Conservation (phyloP, 2,329 filamentous ascomycete genomes). For the Aotearoamyces nothofagi region DNA sequence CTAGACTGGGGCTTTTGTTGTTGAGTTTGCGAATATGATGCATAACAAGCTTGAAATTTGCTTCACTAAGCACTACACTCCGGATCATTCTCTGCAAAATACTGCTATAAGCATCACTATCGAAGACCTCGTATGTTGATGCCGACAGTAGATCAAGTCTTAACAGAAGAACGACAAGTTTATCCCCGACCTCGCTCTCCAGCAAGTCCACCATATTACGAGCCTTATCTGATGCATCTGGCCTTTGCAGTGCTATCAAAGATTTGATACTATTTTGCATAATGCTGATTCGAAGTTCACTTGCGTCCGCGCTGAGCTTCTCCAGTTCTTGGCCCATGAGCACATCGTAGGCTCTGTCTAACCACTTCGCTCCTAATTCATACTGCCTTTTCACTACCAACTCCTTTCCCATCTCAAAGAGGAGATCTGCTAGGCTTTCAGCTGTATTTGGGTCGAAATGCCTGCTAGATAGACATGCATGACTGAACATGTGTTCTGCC, state of each 20-base stretch:
- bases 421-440: conserved; percentile 49
- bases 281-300: conserved; percentile 50
- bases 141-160: conserved; percentile 49
- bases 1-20: conserved; percentile 31
- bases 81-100: conserved; percentile 47
- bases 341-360: conserved; percentile 48
- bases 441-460: conserved; percentile 31
- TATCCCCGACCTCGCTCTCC: conserved; percentile 45
- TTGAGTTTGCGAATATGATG: conserved; percentile 53
- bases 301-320: conserved; percentile 38
- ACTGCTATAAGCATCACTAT: conserved; percentile 30
- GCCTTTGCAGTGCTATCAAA: conserved; percentile 30
- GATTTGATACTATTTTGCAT: conserved; percentile 46
- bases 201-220: conserved; percentile 42
- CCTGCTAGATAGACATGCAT: conserved; percentile 28
- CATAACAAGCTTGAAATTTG: conserved; percentile 50
- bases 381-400: conserved; percentile 36
- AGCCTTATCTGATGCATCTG: conserved; percentile 33
- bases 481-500: conserved; percentile 63
- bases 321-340: conserved; percentile 40
- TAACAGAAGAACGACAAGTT: conserved; percentile 50
- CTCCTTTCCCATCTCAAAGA: conserved; percentile 58
- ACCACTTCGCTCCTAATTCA: conserved; percentile 50
- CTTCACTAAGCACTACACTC: conserved; percentile 40
- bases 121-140: conserved; percentile 29